These are phyloP conservation scores for Pneumocystis oryctolagi DNA, from an alignment of 1,139 yeast genomes.

Conservation along the genomic window DNA sequence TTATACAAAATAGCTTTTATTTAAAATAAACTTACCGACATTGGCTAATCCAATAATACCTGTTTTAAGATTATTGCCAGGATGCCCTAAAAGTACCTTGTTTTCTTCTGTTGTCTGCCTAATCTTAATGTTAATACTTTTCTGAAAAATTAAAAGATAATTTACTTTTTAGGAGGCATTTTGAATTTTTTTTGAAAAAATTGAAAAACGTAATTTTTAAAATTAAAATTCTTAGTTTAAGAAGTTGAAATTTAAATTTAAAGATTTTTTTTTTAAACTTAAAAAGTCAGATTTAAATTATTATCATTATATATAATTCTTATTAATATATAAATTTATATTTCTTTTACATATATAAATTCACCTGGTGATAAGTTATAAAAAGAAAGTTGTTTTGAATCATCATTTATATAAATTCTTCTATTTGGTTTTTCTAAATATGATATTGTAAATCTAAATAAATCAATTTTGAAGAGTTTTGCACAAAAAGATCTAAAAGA, in stretches of 20 bases:
- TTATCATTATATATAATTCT: not conserved
- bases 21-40: conserved; percentile 6
- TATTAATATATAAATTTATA: not conserved
- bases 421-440: not conserved
- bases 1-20: not conserved
- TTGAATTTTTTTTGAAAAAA: not conserved
- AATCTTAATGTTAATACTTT: conserved; percentile 91
- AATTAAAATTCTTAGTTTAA: not conserved
- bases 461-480: not conserved
- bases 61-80: conserved; percentile 63
- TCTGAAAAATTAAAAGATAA: not conserved
- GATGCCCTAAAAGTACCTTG: conserved; percentile 87
- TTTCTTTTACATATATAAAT: not conserved
- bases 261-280: too few relatives aligned
- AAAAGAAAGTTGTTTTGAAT: not conserved
- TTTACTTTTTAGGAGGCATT: not conserved
- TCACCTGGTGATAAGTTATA: not conserved
- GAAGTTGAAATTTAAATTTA: not conserved
- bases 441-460: not conserved
- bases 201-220: not conserved
- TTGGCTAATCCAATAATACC: conserved; percentile 97
- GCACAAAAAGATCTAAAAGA: not conserved
- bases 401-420: not conserved
- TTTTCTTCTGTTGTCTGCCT: conserved; percentile 48
- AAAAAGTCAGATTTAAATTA: not conserved